Conservation (phyloP, 2,329 filamentous ascomycete genomes). For the Cladorrhinum sp. region DNA sequence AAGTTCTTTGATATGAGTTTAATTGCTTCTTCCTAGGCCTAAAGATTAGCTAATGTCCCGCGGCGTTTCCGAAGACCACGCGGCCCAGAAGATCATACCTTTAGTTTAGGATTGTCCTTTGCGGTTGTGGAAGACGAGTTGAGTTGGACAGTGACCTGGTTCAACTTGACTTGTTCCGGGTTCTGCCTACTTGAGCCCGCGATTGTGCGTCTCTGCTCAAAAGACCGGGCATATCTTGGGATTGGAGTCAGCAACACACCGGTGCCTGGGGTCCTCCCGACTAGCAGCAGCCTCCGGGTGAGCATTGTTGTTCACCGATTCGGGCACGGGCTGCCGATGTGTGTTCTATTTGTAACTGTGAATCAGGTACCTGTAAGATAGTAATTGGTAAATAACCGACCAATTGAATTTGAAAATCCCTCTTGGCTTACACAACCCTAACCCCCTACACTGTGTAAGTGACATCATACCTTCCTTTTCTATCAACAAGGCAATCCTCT, state of each 20-base stretch:
- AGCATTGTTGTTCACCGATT: too few relatives aligned
- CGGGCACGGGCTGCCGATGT: neutral
- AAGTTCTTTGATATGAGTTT: constrained; percentile 3
- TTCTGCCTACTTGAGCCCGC: neutral
- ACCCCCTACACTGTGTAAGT: neutral
- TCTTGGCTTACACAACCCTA: neutral
- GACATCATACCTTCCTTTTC: neutral
- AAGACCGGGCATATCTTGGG: neutral
- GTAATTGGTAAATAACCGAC: too few relatives aligned
- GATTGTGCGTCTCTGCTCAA: neutral
- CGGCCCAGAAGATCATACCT: constrained; percentile 9
- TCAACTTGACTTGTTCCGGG: neutral
- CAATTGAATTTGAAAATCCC: neutral
- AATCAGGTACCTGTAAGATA: too few relatives aligned
- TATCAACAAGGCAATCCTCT: too few relatives aligned
- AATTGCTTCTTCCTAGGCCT: constrained; percentile 13
- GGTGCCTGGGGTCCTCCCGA: neutral
- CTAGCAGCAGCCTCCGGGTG: neutral
- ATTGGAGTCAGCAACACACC: neutral
- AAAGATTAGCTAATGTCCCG: neutral
- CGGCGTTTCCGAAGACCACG: neutral
- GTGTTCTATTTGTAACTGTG: neutral
- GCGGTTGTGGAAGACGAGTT: neutral
- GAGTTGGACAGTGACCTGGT: constrained; percentile 9
- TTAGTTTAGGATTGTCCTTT: constrained; percentile 1